A percentile compares a stretch with the other conserved stretches of the same genome.
Evolutionary conservation across 768 basidiomycete species (phyloP).

Genomic region (Fomitopsis serialis): DNA sequence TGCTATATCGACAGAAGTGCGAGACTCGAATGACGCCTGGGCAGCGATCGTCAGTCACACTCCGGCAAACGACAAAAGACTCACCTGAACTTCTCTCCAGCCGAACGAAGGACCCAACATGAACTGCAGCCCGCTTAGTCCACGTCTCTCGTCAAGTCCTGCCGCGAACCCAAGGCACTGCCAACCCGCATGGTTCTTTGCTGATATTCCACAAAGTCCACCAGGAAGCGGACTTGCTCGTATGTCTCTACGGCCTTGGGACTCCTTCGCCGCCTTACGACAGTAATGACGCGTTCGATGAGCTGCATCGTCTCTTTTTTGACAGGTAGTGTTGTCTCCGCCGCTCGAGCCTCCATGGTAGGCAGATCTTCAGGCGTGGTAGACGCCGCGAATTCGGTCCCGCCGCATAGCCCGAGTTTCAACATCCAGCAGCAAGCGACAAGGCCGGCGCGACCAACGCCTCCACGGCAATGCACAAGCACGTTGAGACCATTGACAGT

Average conservation of each 20-base stretch:
- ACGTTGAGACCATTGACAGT: slow-evolving; percentile 67
- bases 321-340: background rate
- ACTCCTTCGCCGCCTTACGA: slow-evolving; percentile 73
- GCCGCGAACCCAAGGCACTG: too few species aligned
- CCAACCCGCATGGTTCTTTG: background rate
- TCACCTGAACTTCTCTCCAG: too few species aligned
- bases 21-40: too few species aligned
- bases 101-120: too few species aligned
- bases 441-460: slow-evolving; percentile 89
- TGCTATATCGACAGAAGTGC: too few species aligned
- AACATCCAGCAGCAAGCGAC: slow-evolving; percentile 91
- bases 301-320: slow-evolving; percentile 49
- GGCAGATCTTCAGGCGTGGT: slow-evolving; percentile 6
- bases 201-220: slow-evolving; percentile 56
- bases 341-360: background rate
- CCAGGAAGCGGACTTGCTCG: slow-evolving; percentile 84
- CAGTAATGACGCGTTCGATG: slow-evolving; percentile 66
- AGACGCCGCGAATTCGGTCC: slow-evolving; percentile 32
- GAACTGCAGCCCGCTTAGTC: too few species aligned
- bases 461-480: slow-evolving; percentile 89
- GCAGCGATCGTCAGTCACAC: too few species aligned
- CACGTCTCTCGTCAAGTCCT: background rate
- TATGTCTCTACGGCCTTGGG: slow-evolving; percentile 91
- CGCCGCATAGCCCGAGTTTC: slow-evolving; percentile 85
- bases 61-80: too few species aligned